A percentile compares a stretch with the other conserved stretches of the same genome.
These are phyloP conservation scores for Stagonosporopsis cucurbitacearum DNA, from an alignment of 2,329 filamentous ascomycete genomes.

Conservation along the genomic window DNA sequence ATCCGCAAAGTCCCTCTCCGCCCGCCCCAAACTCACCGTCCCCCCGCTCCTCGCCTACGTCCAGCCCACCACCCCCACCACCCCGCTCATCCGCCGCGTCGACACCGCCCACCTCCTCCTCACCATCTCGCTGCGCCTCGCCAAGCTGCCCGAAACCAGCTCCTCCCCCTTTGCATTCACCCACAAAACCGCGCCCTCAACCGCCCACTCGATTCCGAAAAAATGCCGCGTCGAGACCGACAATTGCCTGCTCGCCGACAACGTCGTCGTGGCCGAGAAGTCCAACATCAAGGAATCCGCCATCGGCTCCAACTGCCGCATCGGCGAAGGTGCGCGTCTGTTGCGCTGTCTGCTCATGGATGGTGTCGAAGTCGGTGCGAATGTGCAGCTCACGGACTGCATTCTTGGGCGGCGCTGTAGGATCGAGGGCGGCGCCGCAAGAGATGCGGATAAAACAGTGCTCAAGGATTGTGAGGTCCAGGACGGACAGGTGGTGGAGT, in stretches of 20 bases:
- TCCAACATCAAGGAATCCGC: conserved; percentile 92
- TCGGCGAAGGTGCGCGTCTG: conserved; percentile 83
- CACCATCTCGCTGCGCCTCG: conserved; percentile 81
- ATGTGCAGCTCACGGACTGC: conserved; percentile 84
- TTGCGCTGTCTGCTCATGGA: conserved; percentile 94
- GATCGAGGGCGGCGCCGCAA: conserved; percentile 76
- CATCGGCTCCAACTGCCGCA: conserved; percentile 85
- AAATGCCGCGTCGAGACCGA: conserved; percentile 81
- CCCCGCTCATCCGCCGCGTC: conserved; percentile 80
- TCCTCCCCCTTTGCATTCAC: conserved; percentile 77
- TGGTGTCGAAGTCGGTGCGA: conserved; percentile 81
- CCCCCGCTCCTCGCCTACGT: conserved; percentile 84
- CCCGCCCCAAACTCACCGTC: conserved; percentile 55
- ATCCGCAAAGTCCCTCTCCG: conserved; percentile 34
- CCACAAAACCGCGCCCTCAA: conserved; percentile 71
- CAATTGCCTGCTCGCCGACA: conserved; percentile 85
- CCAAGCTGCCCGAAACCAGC: conserved; percentile 71
- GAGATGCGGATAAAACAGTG: conserved; percentile 54
- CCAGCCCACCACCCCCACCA: conserved; percentile 66
- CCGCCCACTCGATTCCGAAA: conserved; percentile 80
- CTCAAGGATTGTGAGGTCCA: conserved; percentile 92
- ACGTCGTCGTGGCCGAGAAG: conserved; percentile 87
- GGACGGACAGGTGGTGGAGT: conserved; percentile 80
- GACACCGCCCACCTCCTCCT: conserved; percentile 86
- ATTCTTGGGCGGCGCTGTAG: conserved; percentile 81